phyloP scores from a whole-genome alignment of 164 flowering plant species.

The Malania oleifera region DNA sequence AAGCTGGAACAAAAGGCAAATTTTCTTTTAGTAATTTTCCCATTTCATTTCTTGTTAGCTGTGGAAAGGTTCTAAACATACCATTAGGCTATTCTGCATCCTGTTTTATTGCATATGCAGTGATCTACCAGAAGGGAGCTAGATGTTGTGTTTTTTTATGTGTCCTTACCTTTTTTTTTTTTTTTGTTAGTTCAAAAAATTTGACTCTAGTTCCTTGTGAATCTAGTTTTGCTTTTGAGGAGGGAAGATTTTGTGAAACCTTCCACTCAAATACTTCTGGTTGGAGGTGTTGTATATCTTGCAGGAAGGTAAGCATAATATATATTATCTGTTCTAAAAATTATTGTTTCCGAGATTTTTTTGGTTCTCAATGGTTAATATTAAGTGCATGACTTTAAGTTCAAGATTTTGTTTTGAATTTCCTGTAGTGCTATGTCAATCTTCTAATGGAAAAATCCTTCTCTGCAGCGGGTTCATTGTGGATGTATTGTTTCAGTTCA shows the following conservation, averaged over 20 bases:
- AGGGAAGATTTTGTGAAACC: conserved; percentile 67
- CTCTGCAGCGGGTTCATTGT: conserved; percentile 80
- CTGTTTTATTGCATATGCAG: no score
- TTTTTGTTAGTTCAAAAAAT: neutral
- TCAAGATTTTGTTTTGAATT: conserved; percentile 2
- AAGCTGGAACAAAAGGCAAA: no score
- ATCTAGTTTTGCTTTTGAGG: conserved; percentile 60
- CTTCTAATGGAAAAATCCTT: conserved; percentile 6
- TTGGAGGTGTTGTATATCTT: conserved; percentile 85
- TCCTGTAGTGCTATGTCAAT: neutral
- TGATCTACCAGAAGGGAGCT: no score
- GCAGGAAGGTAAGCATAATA: conserved; percentile 64
- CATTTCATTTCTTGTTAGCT: no score
- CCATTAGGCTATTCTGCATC: no score
- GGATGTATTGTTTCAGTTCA: conserved; percentile 83
- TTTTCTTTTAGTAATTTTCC: no score
- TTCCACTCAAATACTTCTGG: conserved; percentile 73
- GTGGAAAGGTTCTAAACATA: no score
- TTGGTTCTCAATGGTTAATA: neutral
- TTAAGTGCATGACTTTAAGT: neutral
- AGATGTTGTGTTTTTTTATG: no score
- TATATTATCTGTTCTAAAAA: neutral
- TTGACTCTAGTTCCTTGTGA: conserved; percentile 3
- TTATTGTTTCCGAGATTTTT: neutral
- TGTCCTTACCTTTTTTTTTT: neutral